Evolutionary conservation across 352 stramenopile genomes (phyloP).

Genomic region (Pelagophyceae sp.): DNA sequence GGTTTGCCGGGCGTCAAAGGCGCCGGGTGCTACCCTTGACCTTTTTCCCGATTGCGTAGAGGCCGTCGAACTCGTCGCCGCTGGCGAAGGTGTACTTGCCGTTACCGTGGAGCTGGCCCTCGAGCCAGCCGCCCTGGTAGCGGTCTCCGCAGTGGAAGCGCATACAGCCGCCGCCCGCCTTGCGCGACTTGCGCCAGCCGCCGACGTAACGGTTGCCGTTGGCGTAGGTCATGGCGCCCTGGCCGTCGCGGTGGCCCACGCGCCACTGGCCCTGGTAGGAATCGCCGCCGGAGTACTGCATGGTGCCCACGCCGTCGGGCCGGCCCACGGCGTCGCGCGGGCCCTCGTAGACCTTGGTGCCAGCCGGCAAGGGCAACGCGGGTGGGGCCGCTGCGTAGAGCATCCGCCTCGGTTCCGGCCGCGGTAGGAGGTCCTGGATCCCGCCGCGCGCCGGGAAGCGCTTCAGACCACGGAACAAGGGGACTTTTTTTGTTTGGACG

Average conservation of each 20-base stretch:
- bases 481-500: too few relatives aligned
- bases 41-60: constrained; percentile 38
- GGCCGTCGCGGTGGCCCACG: neutral
- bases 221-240: neutral
- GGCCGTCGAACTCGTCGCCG: constrained; percentile 39
- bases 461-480: too few relatives aligned
- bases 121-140: constrained; percentile 42
- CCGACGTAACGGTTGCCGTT: neutral
- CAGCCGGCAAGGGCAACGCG: too few relatives aligned
- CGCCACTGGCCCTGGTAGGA: neutral
- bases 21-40: constrained; percentile 38
- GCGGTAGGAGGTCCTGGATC: too few relatives aligned
- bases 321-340: too few relatives aligned
- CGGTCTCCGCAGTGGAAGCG: constrained; percentile 28
- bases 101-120: constrained; percentile 40
- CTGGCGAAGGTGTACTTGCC: constrained; percentile 41
- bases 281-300: neutral
- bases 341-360: too few relatives aligned
- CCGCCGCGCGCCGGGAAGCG: too few relatives aligned
- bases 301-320: neutral
- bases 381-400: too few relatives aligned
- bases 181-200: neutral
- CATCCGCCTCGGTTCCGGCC: too few relatives aligned
- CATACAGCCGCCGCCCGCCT: neutral
- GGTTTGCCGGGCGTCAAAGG: too few relatives aligned